Evolutionary conservation across 1,284 basidiomycete species (phyloP), one percentile per base, ranked within the genome.

Genomic region (Pisolithus thermaeus): DNA sequence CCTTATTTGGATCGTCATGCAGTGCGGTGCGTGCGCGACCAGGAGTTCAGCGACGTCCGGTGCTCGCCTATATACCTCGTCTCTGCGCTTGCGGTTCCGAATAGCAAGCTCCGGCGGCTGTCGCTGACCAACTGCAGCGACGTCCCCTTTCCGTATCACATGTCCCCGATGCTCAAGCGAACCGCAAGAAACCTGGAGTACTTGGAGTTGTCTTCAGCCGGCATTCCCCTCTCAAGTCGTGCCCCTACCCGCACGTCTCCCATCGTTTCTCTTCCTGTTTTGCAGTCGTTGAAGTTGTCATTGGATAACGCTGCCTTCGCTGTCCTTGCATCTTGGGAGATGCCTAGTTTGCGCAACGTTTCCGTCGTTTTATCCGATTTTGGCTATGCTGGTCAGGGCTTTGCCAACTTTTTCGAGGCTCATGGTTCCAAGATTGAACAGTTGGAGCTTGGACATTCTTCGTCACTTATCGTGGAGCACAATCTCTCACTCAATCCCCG

Each of bases 51-150:
- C 18, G 74, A 79, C 40, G 73, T 74, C 3, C 66, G 73, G 14
- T 74, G 73, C 56, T 74, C 75, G 18, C 73, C 80, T 2, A 70
- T 79, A 58, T 70, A 77, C 52, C 73, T 87, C 51, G 74, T 86
- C 30, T 74, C 72, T 16, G 74, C 80, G 12, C 73, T 86, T 44
- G 75, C 79, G 14, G 77, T 75, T 41, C 79, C 79, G 3, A 70
- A 73, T 50, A 77, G 71, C 49, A 68, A 68, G 20, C 67, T 88
- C 32, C 74, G 78, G 14, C 70, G 79, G 32, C 69, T 87, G 20
- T 80, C 78, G 23, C 85, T 83, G 76, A 87, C 83, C 39, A 84
- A 79, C 59, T 87, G 87, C 58, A 83, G 81, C 56, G 80, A 86
- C 51, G 70, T 78, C 1, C 75, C 77, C 0, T 81, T 84, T 54